A percentile compares a stretch with the other conserved stretches of the same genome.
Evolutionary conservation across 495 filamentous ascomycete genomes (phyloP).

Genomic region (Glarea lozoyensis): DNA sequence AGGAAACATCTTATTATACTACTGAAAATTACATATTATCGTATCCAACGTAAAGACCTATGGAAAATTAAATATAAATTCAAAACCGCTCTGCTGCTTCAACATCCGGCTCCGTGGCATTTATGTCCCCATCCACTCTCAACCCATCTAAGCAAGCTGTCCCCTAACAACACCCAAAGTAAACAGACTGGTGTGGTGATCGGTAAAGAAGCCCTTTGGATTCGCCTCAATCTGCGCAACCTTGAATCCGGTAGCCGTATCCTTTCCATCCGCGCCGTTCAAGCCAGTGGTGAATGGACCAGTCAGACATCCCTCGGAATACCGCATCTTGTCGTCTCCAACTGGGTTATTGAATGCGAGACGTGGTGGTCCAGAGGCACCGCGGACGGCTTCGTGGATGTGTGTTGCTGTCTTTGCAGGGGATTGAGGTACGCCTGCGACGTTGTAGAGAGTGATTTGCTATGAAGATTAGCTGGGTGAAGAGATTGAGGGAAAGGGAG

Average conservation of each 20-base stretch:
- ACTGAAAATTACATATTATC: too few relatives aligned
- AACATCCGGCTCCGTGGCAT: too few relatives aligned
- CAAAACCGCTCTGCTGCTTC: too few relatives aligned
- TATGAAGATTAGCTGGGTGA: background rate
- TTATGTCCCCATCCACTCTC: too few relatives aligned
- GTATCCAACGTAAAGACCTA: too few relatives aligned
- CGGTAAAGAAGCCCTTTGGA: conserved; percentile 12
- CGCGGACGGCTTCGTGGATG: conserved; percentile 30
- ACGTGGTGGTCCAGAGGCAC: conserved; percentile 22
- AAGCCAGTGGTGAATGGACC: conserved; percentile 36
- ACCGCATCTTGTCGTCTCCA: conserved; percentile 19
- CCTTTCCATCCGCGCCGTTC: conserved; percentile 15
- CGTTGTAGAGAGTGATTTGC: conserved; percentile 27
- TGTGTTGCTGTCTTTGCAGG: conserved; percentile 32
- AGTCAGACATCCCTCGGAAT: conserved; percentile 27
- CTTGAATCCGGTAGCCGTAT: conserved; percentile 10
- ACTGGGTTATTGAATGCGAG: conserved; percentile 35
- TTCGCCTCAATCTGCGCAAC: conserved; percentile 12
- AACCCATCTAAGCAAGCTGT: too few relatives aligned
- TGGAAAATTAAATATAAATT: too few relatives aligned
- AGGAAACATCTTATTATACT: too few relatives aligned
- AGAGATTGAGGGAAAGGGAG: too few relatives aligned
- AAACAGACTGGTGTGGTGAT: conserved; percentile 8
- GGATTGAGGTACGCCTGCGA: conserved; percentile 27
- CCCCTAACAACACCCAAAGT: conserved; percentile 11